Evolutionary conservation across 257 asterid species (phyloP), one percentile per base, ranked within the genome.

Genomic region (Voacanga thouarsii): DNA sequence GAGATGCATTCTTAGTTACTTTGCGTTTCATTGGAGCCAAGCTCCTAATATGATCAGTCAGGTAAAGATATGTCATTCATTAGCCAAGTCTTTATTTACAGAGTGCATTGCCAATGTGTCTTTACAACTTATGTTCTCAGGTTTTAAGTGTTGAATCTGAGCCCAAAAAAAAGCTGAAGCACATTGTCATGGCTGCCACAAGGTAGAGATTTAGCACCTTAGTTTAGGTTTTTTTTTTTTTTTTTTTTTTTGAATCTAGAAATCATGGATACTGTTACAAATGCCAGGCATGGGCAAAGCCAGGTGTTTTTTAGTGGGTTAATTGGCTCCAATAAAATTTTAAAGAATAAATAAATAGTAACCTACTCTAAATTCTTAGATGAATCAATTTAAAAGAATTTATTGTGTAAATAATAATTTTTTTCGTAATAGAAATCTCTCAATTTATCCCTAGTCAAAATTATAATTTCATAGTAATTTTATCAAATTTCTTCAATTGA

Each of bases 141-240:
- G 90, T 89, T 69, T 76, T 95, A 78, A 88, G 92, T 55, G 83
- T 92, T 67, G 97, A 93, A 80, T 82, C 82, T 61, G 97, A 95
- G 85, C 91, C 96, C 0, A 95, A 84, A 76, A 95, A 90, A 92
- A 91, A 91, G 86, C 91, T 95, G 41, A 93, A 90, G 84, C 83
- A 87, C 86, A 90, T 91, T 65, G 96, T 95, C 76, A 91, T 93
- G 98, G 96, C 92, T 61, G 99, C 97, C 49, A 95, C 98, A 0
- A 90, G 99, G 99, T 95, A 85, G 63, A 73, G 68, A 65, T 70
- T 16, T 39, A 16, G 12, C 66, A 26, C 4, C 53, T 16, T 21
- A 41, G 47, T 67, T 67, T 18, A 37, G 12, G 3, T 18, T 67
- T 15, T 37, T 41, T 24, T 37, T n/a, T n/a, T n/a, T n/a, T n/a